A percentile compares a stretch with the other conserved stretches of the same genome.
Evolutionary conservation across 192 early-diverging fungal genomes (phyloP).

Genomic region (Coemansia sp.): DNA sequence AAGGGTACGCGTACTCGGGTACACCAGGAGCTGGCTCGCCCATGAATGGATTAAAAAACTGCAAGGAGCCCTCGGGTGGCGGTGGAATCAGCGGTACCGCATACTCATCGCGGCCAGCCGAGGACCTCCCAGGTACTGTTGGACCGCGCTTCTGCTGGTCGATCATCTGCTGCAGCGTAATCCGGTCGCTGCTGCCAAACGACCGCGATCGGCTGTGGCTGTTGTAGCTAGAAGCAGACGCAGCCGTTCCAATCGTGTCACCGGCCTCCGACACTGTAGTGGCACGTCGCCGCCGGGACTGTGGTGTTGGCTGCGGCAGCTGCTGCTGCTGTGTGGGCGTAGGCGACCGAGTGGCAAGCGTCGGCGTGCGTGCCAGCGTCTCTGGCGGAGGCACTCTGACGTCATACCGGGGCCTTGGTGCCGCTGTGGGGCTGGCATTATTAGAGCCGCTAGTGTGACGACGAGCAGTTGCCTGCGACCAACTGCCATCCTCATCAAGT

Average conservation of each 20-base stretch:
- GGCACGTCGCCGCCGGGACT: slow-evolving; percentile 23
- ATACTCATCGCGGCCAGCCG: slow-evolving; percentile 2
- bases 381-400: slow-evolving; percentile 45
- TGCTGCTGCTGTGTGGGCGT: slow-evolving; percentile 27
- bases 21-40: slow-evolving; percentile 1
- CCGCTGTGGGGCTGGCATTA: neutral
- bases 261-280: slow-evolving; percentile 18
- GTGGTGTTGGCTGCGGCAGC: slow-evolving; percentile 2
- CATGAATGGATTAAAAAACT: slow-evolving; percentile 39
- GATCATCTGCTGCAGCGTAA: slow-evolving; percentile 33
- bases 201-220: slow-evolving; percentile 46
- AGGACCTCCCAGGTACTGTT: neutral
- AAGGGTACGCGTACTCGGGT: slow-evolving; percentile 7
- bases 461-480: slow-evolving; percentile 16
- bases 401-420: slow-evolving; percentile 26
- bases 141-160: slow-evolving; percentile 17
- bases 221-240: neutral
- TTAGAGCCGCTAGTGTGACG: neutral
- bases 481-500: slow-evolving; percentile 28
- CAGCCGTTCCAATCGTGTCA: neutral
- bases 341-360: slow-evolving; percentile 34
- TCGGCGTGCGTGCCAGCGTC: slow-evolving; percentile 45
- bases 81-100: slow-evolving; percentile 36
- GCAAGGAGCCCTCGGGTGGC: slow-evolving; percentile 22
- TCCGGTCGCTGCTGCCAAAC: slow-evolving; percentile 36